These are phyloP conservation scores for Aureobasidium leucospermi DNA, from an alignment of 2,329 filamentous ascomycete species.

Conservation along the genomic window DNA sequence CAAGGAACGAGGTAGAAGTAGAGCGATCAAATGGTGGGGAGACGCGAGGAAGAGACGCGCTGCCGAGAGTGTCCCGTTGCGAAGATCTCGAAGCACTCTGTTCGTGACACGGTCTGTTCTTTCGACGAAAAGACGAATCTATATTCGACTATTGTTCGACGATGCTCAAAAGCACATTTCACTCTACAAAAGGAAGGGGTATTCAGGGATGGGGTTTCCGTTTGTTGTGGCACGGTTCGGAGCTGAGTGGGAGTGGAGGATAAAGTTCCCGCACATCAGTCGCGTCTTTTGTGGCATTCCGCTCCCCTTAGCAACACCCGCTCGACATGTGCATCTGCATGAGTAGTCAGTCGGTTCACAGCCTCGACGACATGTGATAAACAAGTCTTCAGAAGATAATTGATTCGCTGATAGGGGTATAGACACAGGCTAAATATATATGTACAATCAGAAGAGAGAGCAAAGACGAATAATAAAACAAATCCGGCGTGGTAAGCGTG, in stretches of 20 bases:
- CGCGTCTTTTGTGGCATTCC: slow-evolving; percentile 10
- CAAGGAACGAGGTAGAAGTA: slow-evolving; percentile 14
- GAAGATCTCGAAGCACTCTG: not conserved
- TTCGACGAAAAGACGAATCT: not conserved
- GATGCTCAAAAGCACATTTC: not conserved
- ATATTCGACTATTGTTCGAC: not conserved
- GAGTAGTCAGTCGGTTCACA: not conserved
- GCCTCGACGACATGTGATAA: not conserved
- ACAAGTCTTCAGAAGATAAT: not conserved
- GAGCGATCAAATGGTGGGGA: slow-evolving; percentile 18
- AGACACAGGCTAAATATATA: slow-evolving; percentile 4
- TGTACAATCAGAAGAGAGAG: slow-evolving; percentile 4
- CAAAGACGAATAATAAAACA: not conserved
- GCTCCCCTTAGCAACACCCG: slow-evolving; percentile 11
- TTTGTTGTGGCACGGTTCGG: slow-evolving; percentile 7
- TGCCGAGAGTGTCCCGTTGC: slow-evolving; percentile 5
- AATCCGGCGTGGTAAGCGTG: not conserved
- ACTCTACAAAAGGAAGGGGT: not conserved
- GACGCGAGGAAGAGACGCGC: slow-evolving; percentile 12
- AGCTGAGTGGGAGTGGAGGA: slow-evolving; percentile 6
- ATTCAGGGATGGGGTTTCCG: not conserved
- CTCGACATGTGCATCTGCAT: not conserved
- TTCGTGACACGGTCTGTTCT: not conserved
- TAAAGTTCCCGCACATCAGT: slow-evolving; percentile 3
- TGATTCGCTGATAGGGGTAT: slow-evolving; percentile 8